phyloP scores from a whole-genome alignment of 257 asterid genomes.

The Nicotiana sylvestris region DNA sequence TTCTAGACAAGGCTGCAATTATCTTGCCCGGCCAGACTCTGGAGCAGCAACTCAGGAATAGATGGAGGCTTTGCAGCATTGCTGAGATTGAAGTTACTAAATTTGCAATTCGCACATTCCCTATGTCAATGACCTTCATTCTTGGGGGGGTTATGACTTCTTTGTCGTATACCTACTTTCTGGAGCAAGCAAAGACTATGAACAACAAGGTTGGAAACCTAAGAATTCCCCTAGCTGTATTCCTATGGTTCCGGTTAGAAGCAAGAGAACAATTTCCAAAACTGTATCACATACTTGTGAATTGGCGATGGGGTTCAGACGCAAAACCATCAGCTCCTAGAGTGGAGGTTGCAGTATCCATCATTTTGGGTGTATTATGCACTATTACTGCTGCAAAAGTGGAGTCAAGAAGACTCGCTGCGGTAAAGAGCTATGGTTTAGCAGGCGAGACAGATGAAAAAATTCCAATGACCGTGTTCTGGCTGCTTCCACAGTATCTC shows the following conservation, averaged over 20 bases:
- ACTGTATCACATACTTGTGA: background rate
- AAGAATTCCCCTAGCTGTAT: slow-evolving; percentile 37
- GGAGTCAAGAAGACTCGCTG: slow-evolving; percentile 36
- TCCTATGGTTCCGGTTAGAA: slow-evolving; percentile 24
- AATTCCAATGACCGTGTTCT: slow-evolving; percentile 20
- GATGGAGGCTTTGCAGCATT: slow-evolving; percentile 41
- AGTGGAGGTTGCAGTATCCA: slow-evolving; percentile 36
- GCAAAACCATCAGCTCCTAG: slow-evolving; percentile 22
- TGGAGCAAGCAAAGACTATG: slow-evolving; percentile 58
- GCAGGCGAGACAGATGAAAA: slow-evolving; percentile 26
- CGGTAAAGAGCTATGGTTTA: slow-evolving; percentile 24
- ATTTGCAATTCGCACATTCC: slow-evolving; percentile 46
- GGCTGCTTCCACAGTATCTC: slow-evolving; percentile 19
- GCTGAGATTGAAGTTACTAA: slow-evolving; percentile 54
- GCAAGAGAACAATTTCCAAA: background rate
- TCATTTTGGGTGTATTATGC: slow-evolving; percentile 42
- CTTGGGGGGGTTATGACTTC: slow-evolving; percentile 48
- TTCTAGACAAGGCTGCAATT: slow-evolving; percentile 20
- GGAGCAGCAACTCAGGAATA: slow-evolving; percentile 8
- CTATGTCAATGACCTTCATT: slow-evolving; percentile 48
- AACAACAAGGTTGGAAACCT: slow-evolving; percentile 38
- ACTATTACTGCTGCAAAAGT: slow-evolving; percentile 47
- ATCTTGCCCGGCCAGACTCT: background rate
- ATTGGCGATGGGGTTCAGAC: background rate
- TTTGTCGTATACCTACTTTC: slow-evolving; percentile 52